These are phyloP conservation scores for Trichoderma parareesei DNA, from an alignment of 495 filamentous ascomycete genomes.

Conservation along the genomic window DNA sequence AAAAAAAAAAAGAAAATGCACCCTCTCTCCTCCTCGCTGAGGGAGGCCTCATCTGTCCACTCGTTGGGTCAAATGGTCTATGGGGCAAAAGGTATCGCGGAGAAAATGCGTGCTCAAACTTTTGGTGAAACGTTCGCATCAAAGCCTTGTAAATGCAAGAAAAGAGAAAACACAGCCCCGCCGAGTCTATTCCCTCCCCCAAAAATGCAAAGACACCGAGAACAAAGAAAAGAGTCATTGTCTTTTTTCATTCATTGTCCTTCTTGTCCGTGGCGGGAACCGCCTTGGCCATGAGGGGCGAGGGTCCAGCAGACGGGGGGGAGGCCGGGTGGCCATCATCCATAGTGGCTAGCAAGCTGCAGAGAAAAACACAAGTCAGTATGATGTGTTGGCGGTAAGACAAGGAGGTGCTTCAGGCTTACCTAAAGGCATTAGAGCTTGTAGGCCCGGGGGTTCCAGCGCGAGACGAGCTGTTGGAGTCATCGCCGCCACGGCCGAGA, in stretches of 20 bases:
- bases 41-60: conserved; percentile 9
- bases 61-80: conserved; percentile 6
- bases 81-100: conserved; percentile 9
- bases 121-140: conserved; percentile 1
- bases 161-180: conserved; percentile 18
- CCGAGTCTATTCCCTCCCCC: conserved; percentile 28
- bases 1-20: conserved; percentile 20
- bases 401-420: conserved; percentile 25
- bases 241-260: conserved; percentile 29
- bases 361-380: conserved; percentile 22
- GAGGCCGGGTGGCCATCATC: conserved; percentile 47
- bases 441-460: conserved; percentile 75
- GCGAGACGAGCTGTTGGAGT: conserved; percentile 67
- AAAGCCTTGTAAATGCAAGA: conserved; percentile 41
- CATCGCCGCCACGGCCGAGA: conserved; percentile 63
- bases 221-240: conserved; percentile 2
- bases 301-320: conserved; percentile 54
- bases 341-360: conserved; percentile 43
- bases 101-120: conserved; percentile 8
- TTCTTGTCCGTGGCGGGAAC: conserved; percentile 48
- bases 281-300: conserved; percentile 53
- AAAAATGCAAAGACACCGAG: conserved; percentile 23
- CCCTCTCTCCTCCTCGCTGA: conserved; percentile 4
- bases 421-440: conserved; percentile 87
- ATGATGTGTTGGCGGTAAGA: conserved; percentile 15